A percentile compares a stretch with the other conserved stretches of the same genome.
Evolutionary conservation across 345 rosid genomes (phyloP).

Genomic region (Barbarea vulgaris): DNA sequence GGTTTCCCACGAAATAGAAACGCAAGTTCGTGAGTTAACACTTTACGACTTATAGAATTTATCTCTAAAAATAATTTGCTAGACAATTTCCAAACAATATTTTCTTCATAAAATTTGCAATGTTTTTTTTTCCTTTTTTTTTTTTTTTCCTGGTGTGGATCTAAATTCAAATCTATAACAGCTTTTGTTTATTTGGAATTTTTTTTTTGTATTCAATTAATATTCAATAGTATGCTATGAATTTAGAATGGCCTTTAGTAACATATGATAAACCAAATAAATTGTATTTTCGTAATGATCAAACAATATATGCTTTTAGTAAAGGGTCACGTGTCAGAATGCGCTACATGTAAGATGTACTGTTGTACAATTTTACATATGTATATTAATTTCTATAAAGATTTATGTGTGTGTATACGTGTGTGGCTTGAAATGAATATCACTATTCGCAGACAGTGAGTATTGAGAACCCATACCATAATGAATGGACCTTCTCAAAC

Average conservation of each 20-base stretch:
- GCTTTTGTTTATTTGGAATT: background rate
- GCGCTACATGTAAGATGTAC: conserved; percentile 2
- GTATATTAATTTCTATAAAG: background rate
- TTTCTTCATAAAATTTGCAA: too few relatives aligned
- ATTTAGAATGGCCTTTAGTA: background rate
- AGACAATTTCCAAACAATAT: background rate
- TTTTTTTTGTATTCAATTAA: background rate
- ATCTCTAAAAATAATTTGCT: background rate
- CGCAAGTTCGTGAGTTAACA: background rate
- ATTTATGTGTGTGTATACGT: conserved; percentile 1
- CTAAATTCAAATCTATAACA: too few relatives aligned
- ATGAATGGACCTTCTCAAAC: conserved; percentile 37
- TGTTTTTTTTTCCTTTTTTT: too few relatives aligned
- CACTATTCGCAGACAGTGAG: conserved; percentile 17
- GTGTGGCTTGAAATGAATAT: conserved; percentile 26
- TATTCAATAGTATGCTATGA: too few relatives aligned
- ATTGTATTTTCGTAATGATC: background rate
- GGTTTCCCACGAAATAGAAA: background rate
- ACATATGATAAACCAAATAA: background rate
- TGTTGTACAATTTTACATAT: background rate
- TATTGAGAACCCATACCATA: conserved; percentile 32
- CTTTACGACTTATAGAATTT: background rate
- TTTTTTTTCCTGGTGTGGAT: too few relatives aligned
- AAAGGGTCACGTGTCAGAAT: background rate
- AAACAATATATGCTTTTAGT: background rate